These are phyloP conservation scores for Monoraphidium neglectum DNA, from an alignment of 139 green algal genomes.

Conservation along the genomic window DNA sequence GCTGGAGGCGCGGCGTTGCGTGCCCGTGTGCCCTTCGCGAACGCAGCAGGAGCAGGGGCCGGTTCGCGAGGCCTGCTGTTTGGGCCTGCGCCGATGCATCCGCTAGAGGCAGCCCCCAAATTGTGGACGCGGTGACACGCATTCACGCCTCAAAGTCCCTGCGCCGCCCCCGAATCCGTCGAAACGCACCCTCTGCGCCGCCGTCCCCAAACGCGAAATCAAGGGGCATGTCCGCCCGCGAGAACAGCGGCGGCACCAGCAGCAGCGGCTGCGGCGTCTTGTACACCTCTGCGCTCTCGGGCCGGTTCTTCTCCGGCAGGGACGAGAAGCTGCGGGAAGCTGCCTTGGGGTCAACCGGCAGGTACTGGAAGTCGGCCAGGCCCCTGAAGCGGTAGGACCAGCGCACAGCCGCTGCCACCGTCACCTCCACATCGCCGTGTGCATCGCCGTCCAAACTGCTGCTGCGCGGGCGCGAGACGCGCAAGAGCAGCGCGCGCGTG, in stretches of 20 bases:
- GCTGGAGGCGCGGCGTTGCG: too few species aligned
- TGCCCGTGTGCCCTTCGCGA: too few species aligned
- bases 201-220: conserved; percentile 44
- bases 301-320: conserved; percentile 21
- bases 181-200: background rate
- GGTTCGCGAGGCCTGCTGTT: too few species aligned
- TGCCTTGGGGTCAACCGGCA: conserved; percentile 27
- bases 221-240: conserved; percentile 43
- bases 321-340: background rate
- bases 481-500: conserved; percentile 33
- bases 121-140: too few species aligned
- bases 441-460: too few species aligned
- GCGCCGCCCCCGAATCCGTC: too few species aligned
- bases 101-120: too few species aligned
- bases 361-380: conserved; percentile 50
- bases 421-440: background rate
- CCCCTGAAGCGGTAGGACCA: conserved; percentile 40
- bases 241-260: conserved; percentile 49
- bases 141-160: too few species aligned
- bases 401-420: conserved; percentile 17
- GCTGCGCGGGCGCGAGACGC: conserved; percentile 24
- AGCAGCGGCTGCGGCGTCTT: conserved; percentile 28
- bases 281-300: conserved; percentile 32
- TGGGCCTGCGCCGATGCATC: too few species aligned
- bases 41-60: too few species aligned